Evolutionary conservation across 2,329 filamentous ascomycete genomes (phyloP).

Genomic region (Fusarium metavorans): DNA sequence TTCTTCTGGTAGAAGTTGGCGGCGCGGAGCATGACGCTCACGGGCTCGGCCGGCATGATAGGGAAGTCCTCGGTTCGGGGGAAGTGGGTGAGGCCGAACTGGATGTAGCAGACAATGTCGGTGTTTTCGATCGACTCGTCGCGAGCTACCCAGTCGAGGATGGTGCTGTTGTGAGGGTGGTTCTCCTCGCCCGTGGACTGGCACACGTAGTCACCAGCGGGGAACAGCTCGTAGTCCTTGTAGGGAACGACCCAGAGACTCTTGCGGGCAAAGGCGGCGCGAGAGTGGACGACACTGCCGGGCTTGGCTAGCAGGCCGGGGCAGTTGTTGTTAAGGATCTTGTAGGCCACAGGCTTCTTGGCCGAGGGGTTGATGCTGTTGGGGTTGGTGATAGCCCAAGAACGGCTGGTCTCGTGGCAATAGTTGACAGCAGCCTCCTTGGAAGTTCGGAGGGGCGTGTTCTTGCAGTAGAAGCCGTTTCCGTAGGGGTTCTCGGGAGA

Average conservation of each 20-base stretch:
- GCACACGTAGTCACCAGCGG: conserved; percentile 87
- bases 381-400: conserved; percentile 92
- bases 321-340: conserved; percentile 88
- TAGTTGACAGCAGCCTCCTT: conserved; percentile 81
- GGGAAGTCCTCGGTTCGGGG: conserved; percentile 92
- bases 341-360: conserved; percentile 87
- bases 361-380: conserved; percentile 85
- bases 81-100: conserved; percentile 92
- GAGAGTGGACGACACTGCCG: conserved; percentile 85
- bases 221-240: conserved; percentile 83
- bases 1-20: conserved; percentile 87
- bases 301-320: conserved; percentile 85
- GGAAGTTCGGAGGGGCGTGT: conserved; percentile 81
- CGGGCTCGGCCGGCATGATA: conserved; percentile 89
- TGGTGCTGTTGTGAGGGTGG: conserved; percentile 69
- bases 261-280: conserved; percentile 82
- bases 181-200: conserved; percentile 82
- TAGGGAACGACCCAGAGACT: conserved; percentile 61
- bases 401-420: conserved; percentile 80
- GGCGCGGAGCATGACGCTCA: conserved; percentile 82
- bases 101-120: conserved; percentile 93
- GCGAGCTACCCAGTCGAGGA: conserved; percentile 84
- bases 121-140: conserved; percentile 79
- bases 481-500: conserved; percentile 87
- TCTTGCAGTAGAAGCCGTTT: conserved; percentile 89